Evolutionary conservation across 2,329 filamentous ascomycete species (phyloP), one percentile per base, ranked within the genome.

Genomic region (Claviceps spartinae): DNA sequence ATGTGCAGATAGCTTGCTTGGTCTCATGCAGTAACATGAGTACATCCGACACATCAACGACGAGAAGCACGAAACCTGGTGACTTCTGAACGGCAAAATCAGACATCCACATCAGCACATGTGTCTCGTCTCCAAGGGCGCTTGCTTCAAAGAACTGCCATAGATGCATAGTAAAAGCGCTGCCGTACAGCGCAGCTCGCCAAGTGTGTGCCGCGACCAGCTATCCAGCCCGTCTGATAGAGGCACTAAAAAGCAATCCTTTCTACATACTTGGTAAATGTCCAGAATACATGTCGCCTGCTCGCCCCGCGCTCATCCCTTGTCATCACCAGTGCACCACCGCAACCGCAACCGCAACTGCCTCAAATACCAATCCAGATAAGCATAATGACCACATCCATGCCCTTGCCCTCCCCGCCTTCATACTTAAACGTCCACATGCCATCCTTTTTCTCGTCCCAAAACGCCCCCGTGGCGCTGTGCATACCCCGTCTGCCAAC

Each of bases 371-470:
- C 82, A 59, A 93, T 81, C 87, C 87, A 93, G 65, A 90, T 86
- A 60, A 86, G 73, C 71, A 81, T 83, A 61, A 86, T 75, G 52
- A 86, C 80, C 49, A 85, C 78, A 59, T 86, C 82, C 68, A 86
- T 73, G 40, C 81, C 81, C 72, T 82, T 83, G 61, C 67, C 71
- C 66, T 82, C 79, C 54, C 79, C 78, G 53, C 78, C 78, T 61
- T 89, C 85, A 66, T 83, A 91, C 74, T 93, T 93, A 74, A 85
- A 89, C 61, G 81, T 88, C 85, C 85, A 93, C 79, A 90, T 90
- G 60, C 87, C 87, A 63, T 93, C 86, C 69, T 85, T 88, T 73
- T 89, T 87, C 71, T 89, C 86, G 69, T 93, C 88, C 87, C 87
- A 93, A 75, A 85, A 93, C 37, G 86, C 88, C 48, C 86, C 87